Evolutionary conservation across 2,329 filamentous ascomycete genomes (phyloP), one percentile per base, ranked within the genome.

Genomic region (Claviceps sp.): DNA sequence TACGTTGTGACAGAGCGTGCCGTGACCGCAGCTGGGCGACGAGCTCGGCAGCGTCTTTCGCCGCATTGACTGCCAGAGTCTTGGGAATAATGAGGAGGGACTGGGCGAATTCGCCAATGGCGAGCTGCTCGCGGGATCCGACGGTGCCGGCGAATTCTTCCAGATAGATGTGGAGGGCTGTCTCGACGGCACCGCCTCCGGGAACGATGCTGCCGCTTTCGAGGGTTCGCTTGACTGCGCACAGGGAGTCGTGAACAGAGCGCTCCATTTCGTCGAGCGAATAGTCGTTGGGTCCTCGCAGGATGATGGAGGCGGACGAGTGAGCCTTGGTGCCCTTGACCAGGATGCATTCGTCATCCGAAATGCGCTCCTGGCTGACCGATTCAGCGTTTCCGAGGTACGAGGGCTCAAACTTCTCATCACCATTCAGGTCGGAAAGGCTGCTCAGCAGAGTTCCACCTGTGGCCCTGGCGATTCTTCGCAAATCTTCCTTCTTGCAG

Each of bases 181-280:
- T 97, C 76, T 98, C 93, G 22, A 96, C 91, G 44, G 93, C 93
- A 65, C 91, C 93, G 59, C 93, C 93, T 59, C 93, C 93, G 16
- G 93, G 93, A 41, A 98, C 93, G 59, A 98, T 94, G 71, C 87
- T 90, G 63, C 93, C 93, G 64, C 88, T 95, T 74, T 98, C 93
- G 7, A 98, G 77, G 3, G 93, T 96, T 61, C 93, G 83, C 82
- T 98, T 98, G 58, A 98, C 90, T 47, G 93, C 93, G 59, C 88
- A 96, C 47, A 98, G 78, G 14, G 91, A 95, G 71, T 98, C 93
- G 73, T 98, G 93, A 18, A 98, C 83, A 1, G 93, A 97, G 58
- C 93, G 86, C 77, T 98, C 93, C 91, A 97, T 98, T 77, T 98
- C 93, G 64, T 98, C 93, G 34, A 98, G 81, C 55, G 88, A 88